Conservation (phyloP, 2,329 filamentous ascomycete genomes). For the Colletotrichum nymphaeae region DNA sequence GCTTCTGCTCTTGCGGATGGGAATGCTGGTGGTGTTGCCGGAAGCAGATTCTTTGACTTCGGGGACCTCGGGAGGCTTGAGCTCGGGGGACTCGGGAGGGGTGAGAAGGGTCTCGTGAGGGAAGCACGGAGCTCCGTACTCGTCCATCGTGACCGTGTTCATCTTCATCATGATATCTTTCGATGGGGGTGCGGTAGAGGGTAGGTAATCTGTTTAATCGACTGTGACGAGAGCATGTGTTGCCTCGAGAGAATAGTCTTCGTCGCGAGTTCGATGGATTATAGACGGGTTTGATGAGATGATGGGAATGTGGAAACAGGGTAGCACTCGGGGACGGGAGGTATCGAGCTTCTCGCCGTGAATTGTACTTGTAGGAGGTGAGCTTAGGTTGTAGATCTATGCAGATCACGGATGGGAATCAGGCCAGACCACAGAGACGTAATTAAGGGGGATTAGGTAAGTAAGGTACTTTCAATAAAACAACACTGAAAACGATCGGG, state of each 20-base stretch:
- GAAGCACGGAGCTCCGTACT: slow-evolving; percentile 31
- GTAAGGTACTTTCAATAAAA: neutral
- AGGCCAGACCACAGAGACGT: neutral
- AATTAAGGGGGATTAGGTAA: slow-evolving; percentile 5
- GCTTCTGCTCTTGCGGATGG: slow-evolving; percentile 12
- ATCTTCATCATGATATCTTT: slow-evolving; percentile 15
- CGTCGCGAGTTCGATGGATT: neutral
- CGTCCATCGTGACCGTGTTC: slow-evolving; percentile 20
- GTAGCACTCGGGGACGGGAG: neutral
- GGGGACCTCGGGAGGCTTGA: neutral
- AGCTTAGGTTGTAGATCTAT: neutral
- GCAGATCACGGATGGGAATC: neutral
- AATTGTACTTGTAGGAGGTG: neutral
- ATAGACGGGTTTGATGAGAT: neutral
- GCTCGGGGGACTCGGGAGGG: neutral
- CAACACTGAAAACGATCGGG: neutral
- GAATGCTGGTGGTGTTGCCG: neutral
- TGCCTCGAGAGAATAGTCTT: neutral
- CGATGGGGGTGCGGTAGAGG: neutral
- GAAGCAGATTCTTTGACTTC: neutral
- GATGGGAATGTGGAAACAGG: neutral
- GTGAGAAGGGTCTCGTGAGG: slow-evolving; percentile 23
- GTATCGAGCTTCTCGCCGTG: neutral
- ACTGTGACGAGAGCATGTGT: slow-evolving; percentile 20
- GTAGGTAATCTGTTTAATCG: neutral